Conservation (phyloP, 2,329 filamentous ascomycete genomes). For the Neocucurbitaria cava region DNA sequence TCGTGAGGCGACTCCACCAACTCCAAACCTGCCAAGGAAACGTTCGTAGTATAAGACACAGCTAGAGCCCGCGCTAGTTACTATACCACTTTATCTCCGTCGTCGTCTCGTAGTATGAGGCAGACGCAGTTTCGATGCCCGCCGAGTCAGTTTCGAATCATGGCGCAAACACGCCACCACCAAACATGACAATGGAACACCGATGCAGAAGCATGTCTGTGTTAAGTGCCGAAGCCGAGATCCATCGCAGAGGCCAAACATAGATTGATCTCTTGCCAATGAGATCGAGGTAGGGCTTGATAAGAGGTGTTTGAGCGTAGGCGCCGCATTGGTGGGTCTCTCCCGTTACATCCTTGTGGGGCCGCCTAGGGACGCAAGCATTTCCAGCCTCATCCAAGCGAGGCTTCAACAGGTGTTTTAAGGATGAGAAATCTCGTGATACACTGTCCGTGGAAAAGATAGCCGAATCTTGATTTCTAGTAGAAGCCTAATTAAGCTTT, state of each 20-base stretch:
- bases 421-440: neutral
- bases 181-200: slow-evolving; percentile 26
- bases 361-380: neutral
- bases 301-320: slow-evolving; percentile 24
- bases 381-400: neutral
- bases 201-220: slow-evolving; percentile 13
- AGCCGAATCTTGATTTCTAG: neutral
- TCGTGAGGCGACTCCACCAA: slow-evolving; percentile 27
- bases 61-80: neutral
- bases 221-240: slow-evolving; percentile 11
- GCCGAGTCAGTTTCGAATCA: slow-evolving; percentile 34
- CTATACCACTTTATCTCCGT: slow-evolving; percentile 1
- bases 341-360: slow-evolving; percentile 20
- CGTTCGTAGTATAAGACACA: slow-evolving; percentile 5
- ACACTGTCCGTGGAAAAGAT: neutral
- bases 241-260: slow-evolving; percentile 1
- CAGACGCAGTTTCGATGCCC: slow-evolving; percentile 25
- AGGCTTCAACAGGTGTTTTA: neutral
- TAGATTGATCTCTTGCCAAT: neutral
- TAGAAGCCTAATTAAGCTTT: no score
- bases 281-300: slow-evolving; percentile 14
- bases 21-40: slow-evolving; percentile 22
- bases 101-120: slow-evolving; percentile 17
- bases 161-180: slow-evolving; percentile 19
- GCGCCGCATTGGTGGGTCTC: slow-evolving; percentile 20